Base-by-base conservation (phyloP, 1,284 basidiomycete species). In the Stereum hirsutum region DNA sequence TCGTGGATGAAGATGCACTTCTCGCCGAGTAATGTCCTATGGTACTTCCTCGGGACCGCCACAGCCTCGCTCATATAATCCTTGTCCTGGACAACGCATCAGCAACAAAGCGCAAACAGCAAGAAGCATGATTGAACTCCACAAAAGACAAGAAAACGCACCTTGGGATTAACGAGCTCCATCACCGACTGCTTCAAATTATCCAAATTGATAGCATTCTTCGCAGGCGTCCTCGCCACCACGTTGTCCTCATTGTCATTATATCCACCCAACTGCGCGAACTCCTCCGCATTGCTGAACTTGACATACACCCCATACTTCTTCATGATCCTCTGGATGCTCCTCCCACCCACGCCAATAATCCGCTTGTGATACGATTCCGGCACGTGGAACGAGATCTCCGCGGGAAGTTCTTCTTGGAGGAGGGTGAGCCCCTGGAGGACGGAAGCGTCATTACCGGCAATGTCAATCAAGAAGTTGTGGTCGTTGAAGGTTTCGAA, bases 291-390 rank as follows among this genome's bases (percentile, higher is more conserved):
- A 61, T 98, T 99, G 33, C 91, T 94, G 59, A 99, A 99, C 67
- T 99, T 99, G 66, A 99, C 96, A 65, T 98, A 99, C 21, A 98
- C 95, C 25, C 95, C 95, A 57, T 89, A 97, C 63, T 96, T 94
- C 70, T 98, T 98, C 95, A 99, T 99, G 64, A 99, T 99, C 48
- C 92, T 81, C 63, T 99, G 95, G 47, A 99, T 99, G 65, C 95
- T 99, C 58, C 94, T 89, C 25, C 95, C 95, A 34, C 93, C 95
- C 21, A 98, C 95, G 48, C 95, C 95, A 54, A 99, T 99, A 62
- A 99, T 99, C 49, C 96, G 89, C 67, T 99, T 99, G 70, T 99
- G 95, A 62, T 98, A 99, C 40, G 83, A 81, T 65, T 99, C 95
- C 19, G 96, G 95, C 6, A 99, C 93, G 64, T 98, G 94, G 78